Evolutionary conservation across 2,329 filamentous ascomycete genomes (phyloP), one percentile per base, ranked within the genome.

Genomic region (Ophiostoma novo-ulmi): DNA sequence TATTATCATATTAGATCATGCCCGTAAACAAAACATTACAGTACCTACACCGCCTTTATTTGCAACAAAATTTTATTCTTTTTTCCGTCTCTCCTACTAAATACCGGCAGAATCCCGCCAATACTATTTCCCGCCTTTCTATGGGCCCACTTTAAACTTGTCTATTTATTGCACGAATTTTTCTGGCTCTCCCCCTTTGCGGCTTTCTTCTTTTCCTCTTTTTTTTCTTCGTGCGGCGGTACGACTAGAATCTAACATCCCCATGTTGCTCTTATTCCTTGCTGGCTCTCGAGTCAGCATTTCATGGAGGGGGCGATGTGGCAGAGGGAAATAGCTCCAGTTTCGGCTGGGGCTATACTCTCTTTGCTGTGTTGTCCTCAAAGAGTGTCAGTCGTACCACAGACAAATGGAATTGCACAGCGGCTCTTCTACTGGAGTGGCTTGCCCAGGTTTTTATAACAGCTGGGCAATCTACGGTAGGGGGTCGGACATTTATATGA

Each of bases 351-450:
- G 44, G 36, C 35, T 20, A 65, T 65, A 65, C 63, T 65, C 10
- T 22, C 36, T 75, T 82, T 82, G 78, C 65, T 78, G 75, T 77
- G 78, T 77, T 74, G 77, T 79, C 64, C 61, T 79, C 83, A 77
- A 81, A 80, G 76, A 88, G 90, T 89, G 91, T 93, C 91, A 88
- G 87, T 90, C 87, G 85, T 87, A 89, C 88, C 89, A 85, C 86
- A 94, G 91, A 92, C 78, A 81, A 90, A 82, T 81, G 85, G 85
- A 91, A 94, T 94, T 93, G 90, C 90, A 92, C 83, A 80, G 84
- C 81, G 83, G 82, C 84, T 82, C 58, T 61, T 48, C 80, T 83
- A 83, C 79, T 82, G 75, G 76, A 75, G 76, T 77, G 76, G 81
- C 79, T 79, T 78, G 72, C 68, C 69, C 68, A 17, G 71, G 70